Evolutionary conservation across 345 rosid genomes (phyloP).

Genomic region (Ricinus communis): DNA sequence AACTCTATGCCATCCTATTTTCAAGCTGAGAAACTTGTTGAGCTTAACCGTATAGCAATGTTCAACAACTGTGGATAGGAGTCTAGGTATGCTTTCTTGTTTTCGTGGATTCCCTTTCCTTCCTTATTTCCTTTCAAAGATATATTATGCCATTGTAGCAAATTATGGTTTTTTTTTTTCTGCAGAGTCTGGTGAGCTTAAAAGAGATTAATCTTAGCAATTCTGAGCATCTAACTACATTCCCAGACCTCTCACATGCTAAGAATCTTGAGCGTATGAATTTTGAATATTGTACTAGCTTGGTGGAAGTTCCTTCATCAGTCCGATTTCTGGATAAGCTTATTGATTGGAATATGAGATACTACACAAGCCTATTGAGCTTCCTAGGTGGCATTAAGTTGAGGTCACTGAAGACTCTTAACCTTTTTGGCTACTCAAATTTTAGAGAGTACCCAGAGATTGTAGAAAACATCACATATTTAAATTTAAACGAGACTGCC

Average conservation of each 20-base stretch:
- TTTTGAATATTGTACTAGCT: background rate
- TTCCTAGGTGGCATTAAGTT: background rate
- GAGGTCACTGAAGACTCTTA: slow-evolving; percentile 12
- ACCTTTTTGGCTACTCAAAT: slow-evolving; percentile 14
- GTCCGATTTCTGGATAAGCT: background rate
- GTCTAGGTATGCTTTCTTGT: background rate
- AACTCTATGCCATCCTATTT: background rate
- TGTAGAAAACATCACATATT: background rate
- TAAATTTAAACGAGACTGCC: slow-evolving; percentile 8
- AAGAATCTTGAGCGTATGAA: slow-evolving; percentile 2
- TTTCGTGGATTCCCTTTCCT: background rate
- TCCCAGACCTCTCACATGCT: slow-evolving; percentile 9
- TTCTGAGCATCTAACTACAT: background rate
- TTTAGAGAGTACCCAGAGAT: slow-evolving; percentile 5
- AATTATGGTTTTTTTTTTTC: background rate
- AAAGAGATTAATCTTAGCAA: background rate
- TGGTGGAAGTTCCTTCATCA: background rate
- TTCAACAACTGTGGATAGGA: background rate
- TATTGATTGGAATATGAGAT: background rate
- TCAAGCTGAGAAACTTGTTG: background rate
- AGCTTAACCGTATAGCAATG: background rate
- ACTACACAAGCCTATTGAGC: background rate
- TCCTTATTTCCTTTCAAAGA: background rate
- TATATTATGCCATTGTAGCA: no score
- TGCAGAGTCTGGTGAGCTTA: slow-evolving; percentile 6